A percentile compares a stretch with the other conserved stretches of the same genome.
Conservation (phyloP, 495 filamentous ascomycete genomes). For the Saxophila tyrrhenica region DNA sequence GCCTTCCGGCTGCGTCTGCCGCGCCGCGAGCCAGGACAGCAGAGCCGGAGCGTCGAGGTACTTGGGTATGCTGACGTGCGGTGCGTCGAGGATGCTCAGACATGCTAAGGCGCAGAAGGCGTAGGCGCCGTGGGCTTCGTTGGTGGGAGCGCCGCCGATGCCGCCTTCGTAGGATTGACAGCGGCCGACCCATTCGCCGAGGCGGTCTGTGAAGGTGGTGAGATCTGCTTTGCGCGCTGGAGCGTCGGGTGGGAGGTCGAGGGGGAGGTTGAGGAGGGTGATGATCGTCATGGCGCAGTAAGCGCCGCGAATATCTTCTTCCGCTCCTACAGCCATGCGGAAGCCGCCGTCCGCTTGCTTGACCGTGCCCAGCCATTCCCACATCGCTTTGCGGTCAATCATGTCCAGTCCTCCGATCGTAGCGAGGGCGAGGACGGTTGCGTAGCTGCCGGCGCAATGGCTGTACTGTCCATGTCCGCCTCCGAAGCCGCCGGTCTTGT, state of each 20-base stretch:
- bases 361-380: conserved; percentile 72
- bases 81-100: conserved; percentile 69
- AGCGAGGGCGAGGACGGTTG: conserved; percentile 62
- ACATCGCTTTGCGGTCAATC: conserved; percentile 73
- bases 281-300: conserved; percentile 81
- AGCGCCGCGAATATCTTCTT: conserved; percentile 85
- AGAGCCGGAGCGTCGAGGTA: conserved; percentile 67
- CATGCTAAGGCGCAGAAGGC: conserved; percentile 88
- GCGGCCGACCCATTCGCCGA: conserved; percentile 67
- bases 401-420: conserved; percentile 65
- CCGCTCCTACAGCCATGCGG: conserved; percentile 64
- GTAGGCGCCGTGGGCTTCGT: conserved; percentile 92
- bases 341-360: conserved; percentile 83
- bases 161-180: conserved; percentile 97
- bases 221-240: conserved; percentile 38
- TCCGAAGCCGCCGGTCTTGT: conserved; percentile 76
- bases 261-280: conserved; percentile 68
- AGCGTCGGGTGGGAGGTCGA: conserved; percentile 57
- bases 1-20: conserved; percentile 85
- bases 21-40: conserved; percentile 74
- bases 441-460: conserved; percentile 82
- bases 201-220: conserved; percentile 49
- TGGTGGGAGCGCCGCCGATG: conserved; percentile 66
- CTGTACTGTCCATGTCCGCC: conserved; percentile 84
- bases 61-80: conserved; percentile 56